These are phyloP conservation scores for Naganishia friedmannii DNA, from an alignment of 768 basidiomycete genomes.

Conservation along the genomic window DNA sequence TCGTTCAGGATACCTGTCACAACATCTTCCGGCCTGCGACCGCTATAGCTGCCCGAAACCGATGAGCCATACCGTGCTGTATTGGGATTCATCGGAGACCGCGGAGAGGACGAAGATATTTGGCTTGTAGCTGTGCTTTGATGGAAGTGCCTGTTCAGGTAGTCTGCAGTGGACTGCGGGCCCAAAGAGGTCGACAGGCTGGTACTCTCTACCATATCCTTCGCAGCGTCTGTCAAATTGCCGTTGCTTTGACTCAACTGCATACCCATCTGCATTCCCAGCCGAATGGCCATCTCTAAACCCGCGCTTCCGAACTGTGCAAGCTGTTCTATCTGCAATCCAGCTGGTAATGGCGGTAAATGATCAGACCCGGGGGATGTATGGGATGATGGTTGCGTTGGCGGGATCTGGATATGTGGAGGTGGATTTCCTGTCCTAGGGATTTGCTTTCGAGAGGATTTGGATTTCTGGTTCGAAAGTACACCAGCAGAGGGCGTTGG, in stretches of 20 bases:
- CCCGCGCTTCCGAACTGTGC: slow-evolving; percentile 47
- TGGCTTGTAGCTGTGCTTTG: slow-evolving; percentile 20
- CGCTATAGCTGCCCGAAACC: not conserved
- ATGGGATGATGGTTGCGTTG: not conserved
- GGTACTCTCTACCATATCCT: not conserved
- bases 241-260: slow-evolving; percentile 32
- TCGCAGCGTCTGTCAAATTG: not conserved
- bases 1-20: slow-evolving; percentile 47
- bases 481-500: not conserved
- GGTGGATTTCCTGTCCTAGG: slow-evolving; percentile 4
- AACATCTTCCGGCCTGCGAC: slow-evolving; percentile 31
- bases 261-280: slow-evolving; percentile 51
- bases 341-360: slow-evolving; percentile 48
- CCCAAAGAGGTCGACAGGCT: slow-evolving; percentile 13
- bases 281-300: slow-evolving; percentile 49
- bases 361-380: slow-evolving; percentile 6
- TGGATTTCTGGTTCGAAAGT: not conserved
- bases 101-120: not conserved
- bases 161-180: not conserved
- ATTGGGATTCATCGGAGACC: slow-evolving; percentile 2
- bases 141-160: slow-evolving; percentile 16
- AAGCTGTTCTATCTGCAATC: slow-evolving; percentile 44
- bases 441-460: not conserved
- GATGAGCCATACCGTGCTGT: slow-evolving; percentile 4
- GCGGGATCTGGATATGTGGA: not conserved